Base-by-base conservation (phyloP, 2,329 filamentous ascomycete genomes). In the Cercospora janseana region DNA sequence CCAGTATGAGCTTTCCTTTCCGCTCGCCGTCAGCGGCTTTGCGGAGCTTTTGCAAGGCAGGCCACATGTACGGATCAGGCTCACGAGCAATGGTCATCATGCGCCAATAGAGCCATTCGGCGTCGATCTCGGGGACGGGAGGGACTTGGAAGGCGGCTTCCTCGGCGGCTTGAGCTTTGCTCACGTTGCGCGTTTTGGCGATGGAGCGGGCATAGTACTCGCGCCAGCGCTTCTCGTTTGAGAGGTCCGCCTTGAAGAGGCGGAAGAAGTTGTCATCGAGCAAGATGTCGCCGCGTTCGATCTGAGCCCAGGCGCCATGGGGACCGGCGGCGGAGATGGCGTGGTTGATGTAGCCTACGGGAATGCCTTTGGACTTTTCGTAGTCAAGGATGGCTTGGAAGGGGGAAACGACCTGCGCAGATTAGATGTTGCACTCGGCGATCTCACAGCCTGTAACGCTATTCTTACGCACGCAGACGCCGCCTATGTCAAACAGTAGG, bases 311-410 rank as follows among this genome's bases (percentile, higher is more conserved):
- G 66, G 82, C 85, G 31, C 93, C 93, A 58, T 83, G 72, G 2
- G 89, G 90, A 0, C 85, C 81, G 2, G 86, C 83, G 61, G 80
- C 80, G 45, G 88, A 89, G 65, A 97, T 93, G 60, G 87, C 87
- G 72, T 86, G 85, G 74, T 97, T 97, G 62, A 97, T 79, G 85
- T 90, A 97, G 64, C 91, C 92, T 3, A 83, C 78, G 1, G 91
- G 92, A 42, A 97, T 92, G 31, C 78, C 78, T 49, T 87, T 76
- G 53, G 79, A 74, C 46, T 84, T 73, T 68, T 97, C 93, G 68
- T 96, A 96, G 71, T 95, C 86, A 49, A 95, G 78, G 62, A 98
- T 97, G 2, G 88, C 84, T 73, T 95, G 89, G 64, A 98, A 91
- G 7, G 93, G 93, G 1, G 90, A 96, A 18, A 86, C 76, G 47